phyloP scores from a whole-genome alignment of 2,329 filamentous ascomycete genomes.

The Cladophialophora exuberans region DNA sequence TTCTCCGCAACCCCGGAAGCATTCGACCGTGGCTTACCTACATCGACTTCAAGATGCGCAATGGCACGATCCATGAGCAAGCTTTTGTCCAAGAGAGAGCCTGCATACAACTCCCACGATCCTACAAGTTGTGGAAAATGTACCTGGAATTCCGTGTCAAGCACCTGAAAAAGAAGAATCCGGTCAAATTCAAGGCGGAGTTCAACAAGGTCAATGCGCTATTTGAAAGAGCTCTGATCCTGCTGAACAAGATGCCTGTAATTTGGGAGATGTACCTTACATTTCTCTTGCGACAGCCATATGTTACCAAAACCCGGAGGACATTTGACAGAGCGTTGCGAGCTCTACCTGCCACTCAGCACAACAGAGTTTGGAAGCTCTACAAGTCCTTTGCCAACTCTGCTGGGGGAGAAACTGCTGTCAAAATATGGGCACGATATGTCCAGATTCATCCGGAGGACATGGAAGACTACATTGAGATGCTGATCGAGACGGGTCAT shows the following conservation, averaged over 20 bases:
- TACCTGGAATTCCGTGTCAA: constrained; percentile 84
- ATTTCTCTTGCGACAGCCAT: constrained; percentile 88
- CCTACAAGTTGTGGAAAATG: constrained; percentile 98
- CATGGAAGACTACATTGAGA: constrained; percentile 90
- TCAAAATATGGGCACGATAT: constrained; percentile 93
- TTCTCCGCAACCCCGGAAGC: constrained; percentile 80
- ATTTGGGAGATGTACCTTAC: constrained; percentile 98
- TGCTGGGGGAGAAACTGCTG: constrained; percentile 83
- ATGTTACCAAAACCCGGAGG: constrained; percentile 81
- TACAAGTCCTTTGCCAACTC: constrained; percentile 92
- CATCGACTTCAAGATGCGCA: constrained; percentile 84
- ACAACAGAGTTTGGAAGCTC: constrained; percentile 91
- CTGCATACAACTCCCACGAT: constrained; percentile 84
- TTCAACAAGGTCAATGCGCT: constrained; percentile 93
- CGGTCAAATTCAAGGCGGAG: constrained; percentile 76
- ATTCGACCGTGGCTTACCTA: constrained; percentile 96
- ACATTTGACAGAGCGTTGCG: constrained; percentile 92
- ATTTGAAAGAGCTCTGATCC: constrained; percentile 87
- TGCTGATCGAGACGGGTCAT: constrained; percentile 76
- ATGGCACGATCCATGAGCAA: constrained; percentile 84
- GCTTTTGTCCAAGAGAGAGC: constrained; percentile 88
- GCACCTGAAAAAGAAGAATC: constrained; percentile 80
- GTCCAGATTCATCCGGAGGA: constrained; percentile 97
- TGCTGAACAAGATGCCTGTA: constrained; percentile 97
- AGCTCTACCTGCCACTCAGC: constrained; percentile 90